phyloP scores from a whole-genome alignment of 768 basidiomycete species.

The Piloderma croceum region DNA sequence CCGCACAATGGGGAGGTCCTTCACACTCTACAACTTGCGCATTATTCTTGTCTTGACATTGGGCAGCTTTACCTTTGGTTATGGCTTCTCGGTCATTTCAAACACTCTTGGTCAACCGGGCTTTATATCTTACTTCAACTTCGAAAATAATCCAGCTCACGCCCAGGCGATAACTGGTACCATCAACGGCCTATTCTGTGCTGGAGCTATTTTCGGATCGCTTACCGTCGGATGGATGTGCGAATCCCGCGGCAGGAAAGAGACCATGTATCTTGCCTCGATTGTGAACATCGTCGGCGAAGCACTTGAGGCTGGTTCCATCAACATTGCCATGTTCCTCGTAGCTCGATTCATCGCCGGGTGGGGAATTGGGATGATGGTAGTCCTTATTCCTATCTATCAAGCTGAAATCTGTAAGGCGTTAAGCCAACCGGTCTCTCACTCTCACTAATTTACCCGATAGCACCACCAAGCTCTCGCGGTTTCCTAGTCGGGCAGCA shows the following conservation, averaged over 20 bases:
- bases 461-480: too few relatives aligned
- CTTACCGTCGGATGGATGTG: constrained; percentile 3
- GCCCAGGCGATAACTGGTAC: constrained; percentile 1
- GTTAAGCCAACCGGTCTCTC: too few relatives aligned
- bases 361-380: constrained; percentile 6
- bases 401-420: too few relatives aligned
- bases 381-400: constrained; percentile 3
- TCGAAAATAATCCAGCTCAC: not conserved
- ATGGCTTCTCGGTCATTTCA: too few relatives aligned
- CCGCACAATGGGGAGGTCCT: too few relatives aligned
- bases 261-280: constrained; percentile 3
- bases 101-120: too few relatives aligned
- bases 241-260: constrained; percentile 1
- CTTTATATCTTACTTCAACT: too few relatives aligned
- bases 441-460: too few relatives aligned
- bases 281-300: constrained; percentile 1
- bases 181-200: constrained; percentile 1
- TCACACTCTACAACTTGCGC: too few relatives aligned
- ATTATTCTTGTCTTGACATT: too few relatives aligned
- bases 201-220: constrained; percentile 2
- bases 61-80: too few relatives aligned
- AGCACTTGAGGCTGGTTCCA: constrained; percentile 4
- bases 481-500: too few relatives aligned
- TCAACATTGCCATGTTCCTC: constrained; percentile 1
- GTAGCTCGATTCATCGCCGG: constrained; percentile 3